These are phyloP conservation scores for Kodamaea restingae DNA, from an alignment of 805 yeast genomes.

Conservation along the genomic window DNA sequence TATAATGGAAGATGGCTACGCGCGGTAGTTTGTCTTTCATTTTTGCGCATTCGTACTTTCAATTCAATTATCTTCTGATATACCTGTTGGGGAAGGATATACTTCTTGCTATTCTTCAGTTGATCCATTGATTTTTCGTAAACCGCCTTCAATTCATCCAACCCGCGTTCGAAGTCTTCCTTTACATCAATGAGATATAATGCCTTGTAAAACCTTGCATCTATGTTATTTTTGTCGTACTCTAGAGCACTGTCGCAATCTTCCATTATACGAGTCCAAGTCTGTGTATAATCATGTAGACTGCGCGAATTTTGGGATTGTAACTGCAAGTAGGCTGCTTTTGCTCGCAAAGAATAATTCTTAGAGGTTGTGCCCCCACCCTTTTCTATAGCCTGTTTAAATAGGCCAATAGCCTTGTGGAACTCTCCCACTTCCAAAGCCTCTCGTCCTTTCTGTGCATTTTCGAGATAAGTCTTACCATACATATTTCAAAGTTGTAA, in stretches of 20 bases:
- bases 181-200: constrained; percentile 10
- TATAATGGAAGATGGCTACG: constrained; percentile 10
- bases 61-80: constrained; percentile 12
- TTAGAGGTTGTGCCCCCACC: constrained; percentile 8
- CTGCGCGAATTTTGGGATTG: background rate
- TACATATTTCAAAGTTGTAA: too few relatives aligned
- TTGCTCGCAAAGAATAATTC: constrained; percentile 14
- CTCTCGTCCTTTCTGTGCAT: constrained; percentile 7
- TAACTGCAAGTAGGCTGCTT: constrained; percentile 11
- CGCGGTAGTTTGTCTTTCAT: constrained; percentile 6
- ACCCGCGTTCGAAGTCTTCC: constrained; percentile 9
- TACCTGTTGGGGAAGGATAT: constrained; percentile 14
- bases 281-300: constrained; percentile 6
- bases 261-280: constrained; percentile 13
- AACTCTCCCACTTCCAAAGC: constrained; percentile 11
- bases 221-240: constrained; percentile 15
- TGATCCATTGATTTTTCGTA: constrained; percentile 13
- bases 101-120: constrained; percentile 12
- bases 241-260: constrained; percentile 14
- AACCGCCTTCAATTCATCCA: constrained; percentile 12
- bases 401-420: constrained; percentile 16
- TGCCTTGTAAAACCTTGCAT: constrained; percentile 14
- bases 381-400: constrained; percentile 14
- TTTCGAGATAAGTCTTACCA: constrained; percentile 7
- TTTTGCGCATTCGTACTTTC: constrained; percentile 5